Base-by-base conservation (phyloP, 345 rosid genomes). In the Theobroma cacao region DNA sequence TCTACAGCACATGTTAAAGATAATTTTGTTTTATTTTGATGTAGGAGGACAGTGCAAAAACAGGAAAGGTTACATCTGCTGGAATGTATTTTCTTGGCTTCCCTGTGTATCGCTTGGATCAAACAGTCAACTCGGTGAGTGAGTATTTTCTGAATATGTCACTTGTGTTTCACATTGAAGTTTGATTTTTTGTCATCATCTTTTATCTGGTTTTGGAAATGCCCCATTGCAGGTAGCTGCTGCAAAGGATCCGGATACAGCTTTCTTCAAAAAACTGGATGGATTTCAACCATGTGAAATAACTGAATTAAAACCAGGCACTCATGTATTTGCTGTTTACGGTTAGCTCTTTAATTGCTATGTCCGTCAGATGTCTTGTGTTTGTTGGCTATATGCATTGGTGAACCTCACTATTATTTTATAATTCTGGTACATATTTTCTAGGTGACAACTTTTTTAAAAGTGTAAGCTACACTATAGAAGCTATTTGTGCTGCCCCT, bases 51-150 rank as follows among this genome's bases (percentile, higher is more conserved):
- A 88, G 99, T 85, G 76, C 80, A 36, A 97, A 87, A 87, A 90
- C 92, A 0, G 99, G 97, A 45, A 94, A 91, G 80, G 84, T 89
- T 79, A 90, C 94, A 79, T 89, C 97, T 79, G 98, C 99, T 36
- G 99, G 99, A 80, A 90, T 93, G 98, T 94, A 90, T 88, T 97
- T 97, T 85, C 94, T 97, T 62, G 92, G 98, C 66, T 97, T 94
- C 76, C 98, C 99, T 45, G 98, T 94, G 72, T 97, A 97, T 82
- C 91, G 91, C 69, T 85, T 93, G 77, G 98, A 97, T 84, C 98
- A 90, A 73, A 86, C 93, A 41, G 87, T 81, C 78, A 90, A 90
- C 85, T 88, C 89, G 76, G 99, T 97, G 76, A 82, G 94, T 81
- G 61, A 56, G 75, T 71, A 53, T 67, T 28, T 73, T 28, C 50